Conservation (phyloP, 805 yeast species). For the Hemisphaericaspora nanyangensis region DNA sequence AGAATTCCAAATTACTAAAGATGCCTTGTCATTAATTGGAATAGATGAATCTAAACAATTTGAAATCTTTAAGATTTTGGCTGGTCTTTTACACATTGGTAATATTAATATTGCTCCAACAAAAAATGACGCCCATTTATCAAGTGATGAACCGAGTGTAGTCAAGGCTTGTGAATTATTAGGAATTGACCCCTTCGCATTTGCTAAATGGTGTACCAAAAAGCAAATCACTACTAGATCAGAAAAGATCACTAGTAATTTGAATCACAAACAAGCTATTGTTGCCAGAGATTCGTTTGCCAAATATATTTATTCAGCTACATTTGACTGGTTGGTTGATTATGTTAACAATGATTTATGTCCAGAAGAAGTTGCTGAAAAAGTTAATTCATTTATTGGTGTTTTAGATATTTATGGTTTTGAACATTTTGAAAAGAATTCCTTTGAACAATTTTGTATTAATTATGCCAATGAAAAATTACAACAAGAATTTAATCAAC, state of each 20-base stretch:
- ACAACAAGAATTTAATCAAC: conserved; percentile 96
- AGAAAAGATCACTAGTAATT: conserved; percentile 82
- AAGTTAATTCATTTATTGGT: conserved; percentile 78
- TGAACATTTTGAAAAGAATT: conserved; percentile 90
- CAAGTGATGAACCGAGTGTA: conserved; percentile 83
- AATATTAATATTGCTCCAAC: conserved; percentile 84
- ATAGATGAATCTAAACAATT: conserved; percentile 55
- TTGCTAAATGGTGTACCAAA: conserved; percentile 89
- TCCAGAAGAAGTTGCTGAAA: conserved; percentile 59
- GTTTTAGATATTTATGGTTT: conserved; percentile 97
- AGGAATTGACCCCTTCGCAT: conserved; percentile 68
- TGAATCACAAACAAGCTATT: conserved; percentile 76
- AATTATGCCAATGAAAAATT: conserved; percentile 95
- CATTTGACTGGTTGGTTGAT: conserved; percentile 93
- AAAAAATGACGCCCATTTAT: conserved; percentile 74
- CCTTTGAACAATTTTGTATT: conserved; percentile 96
- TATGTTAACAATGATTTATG: conserved; percentile 80
- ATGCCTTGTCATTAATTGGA: conserved; percentile 79
- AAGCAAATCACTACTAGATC: conserved; percentile 90
- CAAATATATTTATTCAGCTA: conserved; percentile 84
- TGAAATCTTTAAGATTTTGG: conserved; percentile 71
- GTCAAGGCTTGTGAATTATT: conserved; percentile 78
- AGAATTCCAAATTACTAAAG: conserved; percentile 73
- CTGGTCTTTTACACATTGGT: conserved; percentile 90
- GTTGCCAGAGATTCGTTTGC: conserved; percentile 98